Percentiles rank a stretch among this genome's conserved stretches.
These are phyloP conservation scores for Fusarium globosum DNA, from an alignment of 2,329 filamentous ascomycete genomes.

Conservation along the genomic window DNA sequence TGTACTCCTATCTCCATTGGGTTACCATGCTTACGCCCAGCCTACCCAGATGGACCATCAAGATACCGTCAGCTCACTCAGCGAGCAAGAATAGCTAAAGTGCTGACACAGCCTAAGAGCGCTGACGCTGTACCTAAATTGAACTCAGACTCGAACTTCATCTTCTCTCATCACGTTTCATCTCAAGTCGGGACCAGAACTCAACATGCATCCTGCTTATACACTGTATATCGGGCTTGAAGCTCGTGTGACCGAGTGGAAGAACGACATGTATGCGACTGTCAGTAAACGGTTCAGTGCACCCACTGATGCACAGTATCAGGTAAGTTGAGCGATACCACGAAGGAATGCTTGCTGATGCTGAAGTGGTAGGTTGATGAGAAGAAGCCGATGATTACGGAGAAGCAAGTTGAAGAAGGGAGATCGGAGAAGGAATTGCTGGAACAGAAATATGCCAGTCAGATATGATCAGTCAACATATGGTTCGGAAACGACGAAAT, in stretches of 20 bases:
- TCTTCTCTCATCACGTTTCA: neutral
- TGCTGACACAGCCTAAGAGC: neutral
- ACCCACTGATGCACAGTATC: neutral
- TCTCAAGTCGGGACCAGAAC: neutral
- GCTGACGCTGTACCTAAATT: neutral
- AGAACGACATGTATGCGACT: neutral
- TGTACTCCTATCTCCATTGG: neutral
- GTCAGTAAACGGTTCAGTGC: neutral
- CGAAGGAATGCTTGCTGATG: neutral
- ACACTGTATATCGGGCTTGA: conserved; percentile 21
- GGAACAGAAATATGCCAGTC: neutral
- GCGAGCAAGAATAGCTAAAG: conserved; percentile 1
- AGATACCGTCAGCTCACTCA: conserved; percentile 13
- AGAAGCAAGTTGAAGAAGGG: conserved; percentile 20
- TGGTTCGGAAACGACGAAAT: accelerated
- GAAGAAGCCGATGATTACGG: conserved; percentile 1
- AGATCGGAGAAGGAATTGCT: neutral
- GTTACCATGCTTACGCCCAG: neutral
- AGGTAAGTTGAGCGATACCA: neutral
- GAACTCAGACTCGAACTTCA: neutral
- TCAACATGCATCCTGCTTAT: conserved; percentile 27
- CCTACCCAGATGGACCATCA: neutral
- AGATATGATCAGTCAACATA: neutral
- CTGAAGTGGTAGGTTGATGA: neutral
- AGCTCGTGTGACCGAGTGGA: conserved; percentile 8